Percentiles rank a stretch among this genome's conserved stretches.
These are phyloP conservation scores for Penicillium roqueforti DNA, from an alignment of 495 filamentous ascomycete species.

Conservation along the genomic window DNA sequence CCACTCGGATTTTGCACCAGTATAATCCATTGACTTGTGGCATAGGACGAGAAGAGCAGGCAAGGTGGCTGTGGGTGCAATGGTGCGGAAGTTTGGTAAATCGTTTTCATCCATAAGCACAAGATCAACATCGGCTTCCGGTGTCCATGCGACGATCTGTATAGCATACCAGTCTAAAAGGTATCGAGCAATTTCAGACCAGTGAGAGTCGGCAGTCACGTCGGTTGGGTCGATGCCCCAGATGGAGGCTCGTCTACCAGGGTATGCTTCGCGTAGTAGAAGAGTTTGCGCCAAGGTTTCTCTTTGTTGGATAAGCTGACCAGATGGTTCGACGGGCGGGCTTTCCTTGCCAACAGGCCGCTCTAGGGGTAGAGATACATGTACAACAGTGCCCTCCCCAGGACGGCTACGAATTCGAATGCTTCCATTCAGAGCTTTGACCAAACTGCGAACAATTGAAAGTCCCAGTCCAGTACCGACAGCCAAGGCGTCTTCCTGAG, in stretches of 20 bases:
- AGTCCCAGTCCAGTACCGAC: conserved; percentile 53
- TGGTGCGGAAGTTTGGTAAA: conserved; percentile 21
- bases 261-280: conserved; percentile 27
- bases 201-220: conserved; percentile 11
- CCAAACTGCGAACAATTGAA: conserved; percentile 53
- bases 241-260: conserved; percentile 26
- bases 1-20: conserved; percentile 27
- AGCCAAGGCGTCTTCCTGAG: conserved; percentile 63
- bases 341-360: conserved; percentile 30
- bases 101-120: conserved; percentile 40
- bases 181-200: conserved; percentile 28
- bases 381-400: conserved; percentile 49
- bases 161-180: conserved; percentile 46
- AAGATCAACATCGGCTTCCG: conserved; percentile 31
- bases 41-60: conserved; percentile 39
- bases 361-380: conserved; percentile 43
- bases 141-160: conserved; percentile 35
- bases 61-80: conserved; percentile 13
- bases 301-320: conserved; percentile 17
- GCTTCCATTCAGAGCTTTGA: conserved; percentile 49
- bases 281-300: conserved; percentile 24
- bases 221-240: conserved; percentile 23
- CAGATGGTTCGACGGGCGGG: conserved; percentile 17
- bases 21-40: conserved; percentile 33
- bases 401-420: conserved; percentile 50